Evolutionary conservation across 2,329 filamentous ascomycete species (phyloP).

Genomic region (Geosmithia morbida): DNA sequence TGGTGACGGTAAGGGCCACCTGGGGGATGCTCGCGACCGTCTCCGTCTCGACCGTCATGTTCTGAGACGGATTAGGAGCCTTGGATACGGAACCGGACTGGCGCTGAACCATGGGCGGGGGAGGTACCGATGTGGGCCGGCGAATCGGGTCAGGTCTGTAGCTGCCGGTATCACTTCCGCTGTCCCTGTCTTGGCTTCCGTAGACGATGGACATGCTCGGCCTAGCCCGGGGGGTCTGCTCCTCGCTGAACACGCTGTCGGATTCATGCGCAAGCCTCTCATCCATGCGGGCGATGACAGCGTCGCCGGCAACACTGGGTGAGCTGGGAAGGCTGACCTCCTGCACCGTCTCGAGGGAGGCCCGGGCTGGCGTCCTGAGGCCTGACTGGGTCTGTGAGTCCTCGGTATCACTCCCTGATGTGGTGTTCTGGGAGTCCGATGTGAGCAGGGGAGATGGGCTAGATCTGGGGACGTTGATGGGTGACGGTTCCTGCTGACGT

Average conservation of each 20-base stretch:
- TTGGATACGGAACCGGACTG: constrained; percentile 56
- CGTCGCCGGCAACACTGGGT: constrained; percentile 34
- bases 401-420: constrained; percentile 37
- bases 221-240: constrained; percentile 29
- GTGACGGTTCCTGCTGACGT: constrained; percentile 33
- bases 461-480: constrained; percentile 37
- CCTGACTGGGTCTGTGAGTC: constrained; percentile 32
- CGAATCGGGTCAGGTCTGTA: constrained; percentile 22
- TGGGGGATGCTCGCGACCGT: constrained; percentile 87
- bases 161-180: constrained; percentile 52
- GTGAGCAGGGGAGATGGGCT: constrained; percentile 29
- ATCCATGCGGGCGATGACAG: constrained; percentile 34
- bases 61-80: constrained; percentile 63
- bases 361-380: constrained; percentile 43
- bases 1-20: constrained; percentile 52
- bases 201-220: constrained; percentile 28
- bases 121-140: constrained; percentile 30
- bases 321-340: constrained; percentile 71
- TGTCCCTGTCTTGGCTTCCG: constrained; percentile 25
- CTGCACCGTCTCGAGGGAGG: constrained; percentile 76
- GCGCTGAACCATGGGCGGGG: constrained; percentile 38
- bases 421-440: constrained; percentile 17
- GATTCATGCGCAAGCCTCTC: constrained; percentile 30
- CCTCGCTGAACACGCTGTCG: constrained; percentile 22
- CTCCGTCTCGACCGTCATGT: constrained; percentile 97